Evolutionary conservation across 257 asterid genomes (phyloP).

Genomic region (Petrea volubilis): DNA sequence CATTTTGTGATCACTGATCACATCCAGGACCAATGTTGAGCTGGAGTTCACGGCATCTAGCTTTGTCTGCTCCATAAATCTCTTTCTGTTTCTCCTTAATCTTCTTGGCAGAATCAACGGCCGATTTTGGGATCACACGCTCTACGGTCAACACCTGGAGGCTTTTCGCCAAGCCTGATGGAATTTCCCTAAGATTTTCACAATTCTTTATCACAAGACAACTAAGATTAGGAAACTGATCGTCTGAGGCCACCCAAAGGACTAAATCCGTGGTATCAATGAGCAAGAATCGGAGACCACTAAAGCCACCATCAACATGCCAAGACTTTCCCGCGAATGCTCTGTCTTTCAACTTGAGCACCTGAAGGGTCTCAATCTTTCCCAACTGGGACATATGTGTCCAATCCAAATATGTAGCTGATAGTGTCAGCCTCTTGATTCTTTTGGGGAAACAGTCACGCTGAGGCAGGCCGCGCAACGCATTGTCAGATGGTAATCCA

Average conservation of each 20-base stretch:
- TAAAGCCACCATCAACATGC: conserved; percentile 18
- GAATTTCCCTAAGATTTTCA: conserved; percentile 22
- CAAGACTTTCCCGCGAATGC: conserved; percentile 41
- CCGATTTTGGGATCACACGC: not conserved
- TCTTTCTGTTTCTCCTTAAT: not conserved
- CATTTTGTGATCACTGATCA: too few relatives aligned
- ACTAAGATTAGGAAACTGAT: conserved; percentile 30
- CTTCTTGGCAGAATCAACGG: conserved; percentile 9
- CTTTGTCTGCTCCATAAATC: too few relatives aligned
- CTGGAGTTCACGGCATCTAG: conserved; percentile 9
- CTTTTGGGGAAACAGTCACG: conserved; percentile 21
- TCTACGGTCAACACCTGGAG: conserved; percentile 30
- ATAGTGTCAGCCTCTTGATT: conserved; percentile 29
- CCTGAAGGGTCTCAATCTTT: conserved; percentile 22
- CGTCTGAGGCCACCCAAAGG: conserved; percentile 31
- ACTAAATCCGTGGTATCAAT: conserved; percentile 29
- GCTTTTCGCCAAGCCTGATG: conserved; percentile 22
- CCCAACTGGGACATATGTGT: conserved; percentile 27
- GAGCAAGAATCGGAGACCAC: conserved; percentile 27
- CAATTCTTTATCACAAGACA: conserved; percentile 35
- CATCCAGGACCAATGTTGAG: conserved; percentile 23
- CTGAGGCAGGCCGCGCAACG: conserved; percentile 18
- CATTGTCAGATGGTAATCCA: not conserved
- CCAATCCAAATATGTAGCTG: conserved; percentile 36
- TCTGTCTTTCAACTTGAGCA: conserved; percentile 41